Evolutionary conservation across 768 basidiomycete genomes (phyloP).

Genomic region (Lactifluus subvellereus): DNA sequence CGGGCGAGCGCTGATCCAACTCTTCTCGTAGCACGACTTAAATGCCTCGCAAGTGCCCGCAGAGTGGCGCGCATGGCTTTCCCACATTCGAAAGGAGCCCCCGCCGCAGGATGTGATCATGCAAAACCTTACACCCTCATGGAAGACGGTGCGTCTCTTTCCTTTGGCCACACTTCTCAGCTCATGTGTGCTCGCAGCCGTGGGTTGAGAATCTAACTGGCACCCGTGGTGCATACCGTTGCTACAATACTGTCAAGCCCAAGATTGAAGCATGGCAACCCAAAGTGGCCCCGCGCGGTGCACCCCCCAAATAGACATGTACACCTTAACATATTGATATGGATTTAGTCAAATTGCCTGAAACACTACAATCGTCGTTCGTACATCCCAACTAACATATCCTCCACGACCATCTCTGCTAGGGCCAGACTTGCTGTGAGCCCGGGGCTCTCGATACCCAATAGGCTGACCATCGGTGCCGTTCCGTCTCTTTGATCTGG

Average conservation of each 20-base stretch:
- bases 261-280: slow-evolving; percentile 86
- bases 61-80: slow-evolving; percentile 96
- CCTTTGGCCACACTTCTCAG: neutral
- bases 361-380: neutral
- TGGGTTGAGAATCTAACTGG: slow-evolving; percentile 90
- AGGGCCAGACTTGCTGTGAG: slow-evolving; percentile 84
- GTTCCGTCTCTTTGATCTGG: slow-evolving; percentile 29
- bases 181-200: slow-evolving; percentile 41
- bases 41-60: slow-evolving; percentile 93
- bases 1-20: neutral
- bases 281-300: slow-evolving; percentile 49
- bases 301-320: slow-evolving; percentile 22
- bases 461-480: slow-evolving; percentile 65
- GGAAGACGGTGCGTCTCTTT: slow-evolving; percentile 67
- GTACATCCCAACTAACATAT: slow-evolving; percentile 36
- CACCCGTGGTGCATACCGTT: slow-evolving; percentile 82
- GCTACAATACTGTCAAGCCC: slow-evolving; percentile 82
- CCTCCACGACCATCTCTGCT: slow-evolving; percentile 73
- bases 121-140: slow-evolving; percentile 62
- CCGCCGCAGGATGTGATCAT: slow-evolving; percentile 72
- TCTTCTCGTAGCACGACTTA: slow-evolving; percentile 56
- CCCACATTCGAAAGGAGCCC: slow-evolving; percentile 80
- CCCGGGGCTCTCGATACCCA: slow-evolving; percentile 92
- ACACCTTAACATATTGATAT: slow-evolving; percentile 5
- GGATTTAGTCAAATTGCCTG: slow-evolving; percentile 5